These are phyloP conservation scores for Penstemon davidsonii DNA, from an alignment of 257 asterid genomes.

Conservation along the genomic window DNA sequence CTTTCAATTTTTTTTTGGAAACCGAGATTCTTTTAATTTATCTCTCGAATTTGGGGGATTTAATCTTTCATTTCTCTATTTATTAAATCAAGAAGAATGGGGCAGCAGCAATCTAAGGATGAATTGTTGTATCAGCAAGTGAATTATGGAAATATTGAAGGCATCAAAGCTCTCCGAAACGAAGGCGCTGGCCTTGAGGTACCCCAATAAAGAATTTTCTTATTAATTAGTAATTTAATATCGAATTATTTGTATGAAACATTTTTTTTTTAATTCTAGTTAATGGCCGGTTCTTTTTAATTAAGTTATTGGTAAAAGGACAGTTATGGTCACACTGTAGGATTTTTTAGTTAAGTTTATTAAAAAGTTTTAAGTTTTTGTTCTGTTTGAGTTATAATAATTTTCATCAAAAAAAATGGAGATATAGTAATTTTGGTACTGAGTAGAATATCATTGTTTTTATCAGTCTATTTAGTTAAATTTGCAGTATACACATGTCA, in stretches of 20 bases:
- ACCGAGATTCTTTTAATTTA: no score
- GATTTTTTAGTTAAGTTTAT: neutral
- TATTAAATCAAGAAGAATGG: constrained; percentile 45
- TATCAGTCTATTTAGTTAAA: neutral
- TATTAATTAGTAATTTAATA: neutral
- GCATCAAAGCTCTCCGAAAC: constrained; percentile 74
- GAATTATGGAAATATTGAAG: constrained; percentile 64
- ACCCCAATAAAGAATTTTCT: neutral
- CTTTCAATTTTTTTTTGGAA: neutral
- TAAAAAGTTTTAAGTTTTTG: neutral
- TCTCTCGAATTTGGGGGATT: no score
- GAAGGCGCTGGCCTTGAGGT: constrained; percentile 99
- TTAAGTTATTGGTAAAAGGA: neutral
- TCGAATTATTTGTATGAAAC: no score
- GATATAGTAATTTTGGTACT: neutral
- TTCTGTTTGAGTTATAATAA: neutral
- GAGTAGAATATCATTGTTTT: constrained; percentile 2
- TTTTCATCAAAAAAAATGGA: no score
- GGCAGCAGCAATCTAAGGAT: constrained; percentile 82
- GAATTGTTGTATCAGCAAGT: constrained; percentile 80
- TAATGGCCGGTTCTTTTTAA: neutral
- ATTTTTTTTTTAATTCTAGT: constrained; percentile 2
- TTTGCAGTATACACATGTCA: neutral
- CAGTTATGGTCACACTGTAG: neutral
- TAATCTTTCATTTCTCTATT: neutral